Conservation (phyloP, 2,329 filamentous ascomycete genomes). For the Chaetomium strumarium region DNA sequence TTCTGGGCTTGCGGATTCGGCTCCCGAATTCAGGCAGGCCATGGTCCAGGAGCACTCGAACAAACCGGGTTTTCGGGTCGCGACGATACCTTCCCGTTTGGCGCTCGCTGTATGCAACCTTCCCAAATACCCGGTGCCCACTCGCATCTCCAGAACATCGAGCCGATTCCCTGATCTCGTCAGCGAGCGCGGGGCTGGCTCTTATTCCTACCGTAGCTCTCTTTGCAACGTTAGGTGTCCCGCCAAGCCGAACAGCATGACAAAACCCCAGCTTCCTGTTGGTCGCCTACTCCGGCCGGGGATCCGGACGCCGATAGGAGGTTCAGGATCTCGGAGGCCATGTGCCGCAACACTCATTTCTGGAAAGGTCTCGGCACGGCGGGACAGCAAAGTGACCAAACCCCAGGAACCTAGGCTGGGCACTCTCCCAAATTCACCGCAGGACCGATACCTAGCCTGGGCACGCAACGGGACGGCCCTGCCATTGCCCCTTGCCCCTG, state of each 20-base stretch:
- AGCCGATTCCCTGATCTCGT: neutral
- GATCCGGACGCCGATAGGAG: neutral
- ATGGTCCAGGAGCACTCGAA: neutral
- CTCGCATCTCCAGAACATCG: neutral
- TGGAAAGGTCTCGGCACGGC: constrained; percentile 23
- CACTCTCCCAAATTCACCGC: constrained; percentile 3
- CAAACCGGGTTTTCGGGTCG: constrained; percentile 9
- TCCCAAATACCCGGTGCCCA: constrained; percentile 3
- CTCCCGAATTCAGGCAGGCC: neutral
- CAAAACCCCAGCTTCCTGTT: constrained; percentile 2
- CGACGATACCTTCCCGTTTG: constrained; percentile 11
- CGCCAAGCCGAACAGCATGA: neutral
- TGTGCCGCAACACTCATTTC: constrained; percentile 19
- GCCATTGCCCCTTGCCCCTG: constrained; percentile 11
- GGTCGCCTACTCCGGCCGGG: neutral
- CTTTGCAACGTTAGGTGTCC: neutral
- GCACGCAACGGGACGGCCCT: constrained; percentile 4
- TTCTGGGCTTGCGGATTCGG: neutral
- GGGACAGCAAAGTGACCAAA: constrained; percentile 18
- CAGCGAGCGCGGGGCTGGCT: constrained; percentile 2
- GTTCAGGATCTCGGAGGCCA: constrained; percentile 17
- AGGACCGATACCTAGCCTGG: neutral
- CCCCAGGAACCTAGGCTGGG: constrained; percentile 18
- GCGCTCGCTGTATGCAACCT: neutral
- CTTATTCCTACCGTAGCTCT: neutral